These are phyloP conservation scores for Fusarium devonianum DNA, from an alignment of 2,329 filamentous ascomycete genomes.

Conservation along the genomic window DNA sequence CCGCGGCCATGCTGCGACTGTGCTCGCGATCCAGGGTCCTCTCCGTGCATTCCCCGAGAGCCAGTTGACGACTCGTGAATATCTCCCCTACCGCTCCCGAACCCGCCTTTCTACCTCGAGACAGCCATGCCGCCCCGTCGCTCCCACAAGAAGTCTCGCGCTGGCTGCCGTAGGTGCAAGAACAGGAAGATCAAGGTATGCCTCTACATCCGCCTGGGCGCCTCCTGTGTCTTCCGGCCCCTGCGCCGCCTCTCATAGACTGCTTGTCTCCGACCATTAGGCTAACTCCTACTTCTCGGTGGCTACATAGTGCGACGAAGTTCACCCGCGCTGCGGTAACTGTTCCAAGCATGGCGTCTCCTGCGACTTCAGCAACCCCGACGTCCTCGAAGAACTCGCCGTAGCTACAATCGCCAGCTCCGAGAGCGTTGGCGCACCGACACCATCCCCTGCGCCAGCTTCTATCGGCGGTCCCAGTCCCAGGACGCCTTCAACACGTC, in stretches of 20 bases:
- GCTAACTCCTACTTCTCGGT: slow-evolving; percentile 22
- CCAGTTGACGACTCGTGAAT: slow-evolving; percentile 37
- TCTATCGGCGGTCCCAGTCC: slow-evolving; percentile 34
- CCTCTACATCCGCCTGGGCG: slow-evolving; percentile 9
- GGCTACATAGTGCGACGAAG: slow-evolving; percentile 65
- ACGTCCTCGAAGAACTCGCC: slow-evolving; percentile 54
- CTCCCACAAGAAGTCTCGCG: slow-evolving; percentile 74
- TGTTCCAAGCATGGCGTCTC: slow-evolving; percentile 71
- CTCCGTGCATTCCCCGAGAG: slow-evolving; percentile 34
- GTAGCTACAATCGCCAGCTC: slow-evolving; percentile 47
- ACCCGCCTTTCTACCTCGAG: slow-evolving; percentile 2
- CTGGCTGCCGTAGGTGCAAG: slow-evolving; percentile 72
- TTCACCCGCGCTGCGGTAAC: slow-evolving; percentile 70
- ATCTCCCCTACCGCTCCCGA: neutral
- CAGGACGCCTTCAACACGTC: slow-evolving; percentile 36
- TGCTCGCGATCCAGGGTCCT: slow-evolving; percentile 37
- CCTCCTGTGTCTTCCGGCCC: slow-evolving; percentile 3
- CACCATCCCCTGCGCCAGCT: slow-evolving; percentile 35
- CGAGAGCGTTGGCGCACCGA: slow-evolving; percentile 36
- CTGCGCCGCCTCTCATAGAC: neutral
- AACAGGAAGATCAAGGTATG: slow-evolving; percentile 72
- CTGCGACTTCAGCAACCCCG: slow-evolving; percentile 68
- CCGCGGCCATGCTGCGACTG: slow-evolving; percentile 44
- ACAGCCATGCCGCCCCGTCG: slow-evolving; percentile 66
- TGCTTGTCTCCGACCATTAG: slow-evolving; percentile 3